Percentiles rank a stretch among this genome's conserved stretches.
phyloP scores from a whole-genome alignment of 2,329 filamentous ascomycete genomes.

The Phaeosphaeria sp. region DNA sequence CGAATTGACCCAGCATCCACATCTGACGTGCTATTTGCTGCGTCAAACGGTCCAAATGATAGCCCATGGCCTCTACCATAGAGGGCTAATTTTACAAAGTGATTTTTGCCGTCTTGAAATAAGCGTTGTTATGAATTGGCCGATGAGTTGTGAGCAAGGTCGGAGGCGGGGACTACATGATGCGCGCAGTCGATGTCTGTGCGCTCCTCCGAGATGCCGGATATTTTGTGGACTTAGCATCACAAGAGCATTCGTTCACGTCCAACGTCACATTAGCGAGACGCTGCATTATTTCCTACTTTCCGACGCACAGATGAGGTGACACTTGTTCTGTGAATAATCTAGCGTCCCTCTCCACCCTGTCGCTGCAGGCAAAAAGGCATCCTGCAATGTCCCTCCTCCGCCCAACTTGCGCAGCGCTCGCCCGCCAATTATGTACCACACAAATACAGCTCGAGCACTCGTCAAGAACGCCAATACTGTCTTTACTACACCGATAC shows the following conservation, averaged over 20 bases:
- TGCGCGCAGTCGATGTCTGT: background rate
- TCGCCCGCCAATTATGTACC: conserved; percentile 38
- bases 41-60: background rate
- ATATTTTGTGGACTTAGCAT: background rate
- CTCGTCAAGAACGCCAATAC: conserved; percentile 23
- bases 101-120: background rate
- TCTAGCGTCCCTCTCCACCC: background rate
- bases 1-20: background rate
- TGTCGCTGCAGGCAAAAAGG: background rate
- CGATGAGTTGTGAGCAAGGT: background rate
- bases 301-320: conserved; percentile 4
- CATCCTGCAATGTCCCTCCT: conserved; percentile 38
- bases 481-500: conserved; percentile 27
- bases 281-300: background rate
- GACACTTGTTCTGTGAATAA: background rate
- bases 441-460: conserved; percentile 22
- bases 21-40: background rate
- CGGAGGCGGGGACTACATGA: background rate
- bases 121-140: background rate
- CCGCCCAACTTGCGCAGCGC: conserved; percentile 31
- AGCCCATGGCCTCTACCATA: background rate
- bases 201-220: conserved; percentile 5
- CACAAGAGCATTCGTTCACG: background rate
- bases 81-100: background rate
- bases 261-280: background rate